phyloP scores from a whole-genome alignment of 1,284 basidiomycete species.

The Bondarzewia mesenterica region DNA sequence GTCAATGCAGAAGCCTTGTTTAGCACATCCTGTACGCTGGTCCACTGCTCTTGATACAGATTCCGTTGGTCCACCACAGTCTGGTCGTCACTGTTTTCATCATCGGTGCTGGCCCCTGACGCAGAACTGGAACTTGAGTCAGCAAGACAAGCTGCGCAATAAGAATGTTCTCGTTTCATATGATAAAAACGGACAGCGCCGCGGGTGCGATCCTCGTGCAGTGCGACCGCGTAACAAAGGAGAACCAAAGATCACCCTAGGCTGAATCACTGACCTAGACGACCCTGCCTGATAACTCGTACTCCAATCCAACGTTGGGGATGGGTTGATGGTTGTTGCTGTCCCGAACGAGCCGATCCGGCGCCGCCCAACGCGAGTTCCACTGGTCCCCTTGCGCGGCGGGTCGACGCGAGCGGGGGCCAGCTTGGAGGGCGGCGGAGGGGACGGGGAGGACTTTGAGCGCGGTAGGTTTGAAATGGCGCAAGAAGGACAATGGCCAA shows the following conservation, averaged over 20 bases:
- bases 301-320: conserved; percentile 52
- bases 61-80: conserved; percentile 7
- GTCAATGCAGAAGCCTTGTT: background rate
- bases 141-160: conserved; percentile 2
- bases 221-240: no score
- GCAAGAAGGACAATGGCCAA: background rate
- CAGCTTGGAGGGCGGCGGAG: conserved; percentile 39
- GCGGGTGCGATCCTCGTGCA: no score
- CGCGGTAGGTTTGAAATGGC: conserved; percentile 54
- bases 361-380: conserved; percentile 12
- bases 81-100: conserved; percentile 29
- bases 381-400: conserved; percentile 11
- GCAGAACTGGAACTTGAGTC: conserved; percentile 31
- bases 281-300: conserved; percentile 81
- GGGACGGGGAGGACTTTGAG: conserved; percentile 70
- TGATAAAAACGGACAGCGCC: no score
- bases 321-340: conserved; percentile 15
- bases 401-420: conserved; percentile 20
- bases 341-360: conserved; percentile 17
- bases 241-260: no score
- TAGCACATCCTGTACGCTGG: conserved; percentile 1
- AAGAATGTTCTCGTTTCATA: no score
- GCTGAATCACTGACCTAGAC: conserved; percentile 60
- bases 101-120: conserved; percentile 37
- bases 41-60: conserved; percentile 6